phyloP scores from a whole-genome alignment of 805 yeast genomes.

The Komagataella pseudopastoris region DNA sequence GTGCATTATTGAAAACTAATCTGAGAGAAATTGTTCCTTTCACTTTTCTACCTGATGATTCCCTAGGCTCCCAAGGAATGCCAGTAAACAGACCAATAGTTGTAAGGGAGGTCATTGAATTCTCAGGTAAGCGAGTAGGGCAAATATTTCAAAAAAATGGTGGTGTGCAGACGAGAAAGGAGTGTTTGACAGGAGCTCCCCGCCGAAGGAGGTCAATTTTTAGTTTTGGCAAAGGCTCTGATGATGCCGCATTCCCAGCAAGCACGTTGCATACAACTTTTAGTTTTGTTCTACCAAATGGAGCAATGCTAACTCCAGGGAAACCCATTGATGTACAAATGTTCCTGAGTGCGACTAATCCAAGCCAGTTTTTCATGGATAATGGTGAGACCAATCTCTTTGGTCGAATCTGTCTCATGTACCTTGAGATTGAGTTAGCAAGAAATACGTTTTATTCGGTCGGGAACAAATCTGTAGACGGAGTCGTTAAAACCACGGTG shows the following conservation, averaged over 20 bases:
- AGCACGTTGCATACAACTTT: background rate
- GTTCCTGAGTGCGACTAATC: background rate
- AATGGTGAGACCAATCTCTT: conserved; percentile 12
- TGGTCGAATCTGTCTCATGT: conserved; percentile 29
- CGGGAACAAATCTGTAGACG: conserved; percentile 8
- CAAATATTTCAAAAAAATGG: conserved; percentile 5
- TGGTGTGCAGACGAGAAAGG: conserved; percentile 3
- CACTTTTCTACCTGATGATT: conserved; percentile 35
- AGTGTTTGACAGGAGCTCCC: conserved; percentile 7
- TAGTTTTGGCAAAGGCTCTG: background rate
- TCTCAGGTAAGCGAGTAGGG: conserved; percentile 17
- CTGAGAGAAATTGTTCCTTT: conserved; percentile 35
- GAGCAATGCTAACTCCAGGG: conserved; percentile 2
- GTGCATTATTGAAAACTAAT: conserved; percentile 30
- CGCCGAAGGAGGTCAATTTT: conserved; percentile 5
- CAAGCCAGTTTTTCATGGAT: background rate
- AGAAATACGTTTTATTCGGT: conserved; percentile 15
- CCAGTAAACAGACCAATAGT: background rate
- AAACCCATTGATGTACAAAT: conserved; percentile 5
- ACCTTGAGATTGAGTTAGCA: conserved; percentile 19
- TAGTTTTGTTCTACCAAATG: background rate
- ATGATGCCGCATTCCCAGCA: background rate
- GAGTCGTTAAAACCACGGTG: conserved; percentile 8
- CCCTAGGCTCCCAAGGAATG: background rate
- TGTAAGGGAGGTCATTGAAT: conserved; percentile 1